phyloP scores from a whole-genome alignment of 225 moss, liverwort and hornwort species.

The Polytrichum formosum region DNA sequence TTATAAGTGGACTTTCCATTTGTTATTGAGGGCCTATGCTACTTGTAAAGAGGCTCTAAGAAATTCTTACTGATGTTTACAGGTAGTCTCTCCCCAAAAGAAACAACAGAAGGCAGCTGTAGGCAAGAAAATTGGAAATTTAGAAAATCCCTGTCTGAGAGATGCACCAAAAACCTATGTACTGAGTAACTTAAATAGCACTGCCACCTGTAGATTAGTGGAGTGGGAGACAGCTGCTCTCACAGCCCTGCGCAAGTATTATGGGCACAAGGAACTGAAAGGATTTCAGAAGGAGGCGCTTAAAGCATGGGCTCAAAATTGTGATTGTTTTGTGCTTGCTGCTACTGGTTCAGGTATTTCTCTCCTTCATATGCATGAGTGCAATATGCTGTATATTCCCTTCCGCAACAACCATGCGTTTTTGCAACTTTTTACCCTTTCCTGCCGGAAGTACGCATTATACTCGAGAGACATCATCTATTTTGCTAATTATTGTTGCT shows the following conservation, averaged over 20 bases:
- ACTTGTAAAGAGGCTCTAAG: too few species aligned
- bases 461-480: too few species aligned
- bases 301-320: slow-evolving; percentile 74
- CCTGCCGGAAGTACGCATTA: too few species aligned
- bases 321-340: slow-evolving; percentile 80
- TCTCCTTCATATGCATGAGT: not conserved
- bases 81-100: slow-evolving; percentile 8
- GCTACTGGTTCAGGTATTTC: slow-evolving; percentile 73
- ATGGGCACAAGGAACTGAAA: slow-evolving; percentile 59
- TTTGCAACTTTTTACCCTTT: too few species aligned
- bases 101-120: not conserved
- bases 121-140: not conserved
- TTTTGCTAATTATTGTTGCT: too few species aligned
- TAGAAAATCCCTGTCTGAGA: slow-evolving; percentile 14
- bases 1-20: too few species aligned
- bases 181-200: slow-evolving; percentile 29
- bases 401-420: too few species aligned
- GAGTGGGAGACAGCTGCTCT: slow-evolving; percentile 63
- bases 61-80: slow-evolving; percentile 2
- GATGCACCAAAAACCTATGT: slow-evolving; percentile 22
- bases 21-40: too few species aligned
- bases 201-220: slow-evolving; percentile 25
- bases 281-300: slow-evolving; percentile 65
- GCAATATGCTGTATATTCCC: too few species aligned
- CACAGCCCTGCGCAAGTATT: slow-evolving; percentile 47